Evolutionary conservation across 257 asterid species (phyloP).

Genomic region (Capsicum baccatum): DNA sequence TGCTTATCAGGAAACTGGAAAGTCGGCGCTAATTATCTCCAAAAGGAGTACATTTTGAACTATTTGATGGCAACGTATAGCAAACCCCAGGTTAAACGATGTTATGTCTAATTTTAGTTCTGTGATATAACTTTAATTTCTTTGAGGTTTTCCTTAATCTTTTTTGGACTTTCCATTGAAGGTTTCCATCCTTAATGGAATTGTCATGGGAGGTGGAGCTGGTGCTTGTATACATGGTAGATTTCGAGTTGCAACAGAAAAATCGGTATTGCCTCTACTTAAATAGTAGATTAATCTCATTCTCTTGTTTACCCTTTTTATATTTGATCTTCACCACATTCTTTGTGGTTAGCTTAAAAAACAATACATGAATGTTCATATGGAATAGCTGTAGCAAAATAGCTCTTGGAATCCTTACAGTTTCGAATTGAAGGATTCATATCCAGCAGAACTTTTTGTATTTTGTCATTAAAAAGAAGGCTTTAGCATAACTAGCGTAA

Average conservation of each 20-base stretch:
- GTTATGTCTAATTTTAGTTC: background rate
- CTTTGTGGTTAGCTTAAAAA: background rate
- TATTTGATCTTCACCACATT: constrained; percentile 16
- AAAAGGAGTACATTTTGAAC: constrained; percentile 60
- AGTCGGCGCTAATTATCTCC: constrained; percentile 60
- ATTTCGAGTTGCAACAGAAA: constrained; percentile 89
- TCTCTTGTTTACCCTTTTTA: background rate
- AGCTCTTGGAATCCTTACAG: background rate
- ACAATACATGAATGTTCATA: background rate
- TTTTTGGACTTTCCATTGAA: constrained; percentile 32
- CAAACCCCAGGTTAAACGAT: constrained; percentile 72
- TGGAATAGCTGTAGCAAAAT: background rate
- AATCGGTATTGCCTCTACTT: constrained; percentile 55
- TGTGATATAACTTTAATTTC: background rate
- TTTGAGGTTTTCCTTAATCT: background rate
- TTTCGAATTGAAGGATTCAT: background rate
- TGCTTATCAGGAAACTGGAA: constrained; percentile 71
- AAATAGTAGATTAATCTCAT: background rate
- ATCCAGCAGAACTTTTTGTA: background rate
- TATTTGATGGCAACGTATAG: constrained; percentile 78
- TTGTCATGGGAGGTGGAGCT: constrained; percentile 98
- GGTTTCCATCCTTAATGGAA: constrained; percentile 94
- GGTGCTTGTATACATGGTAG: constrained; percentile 88
- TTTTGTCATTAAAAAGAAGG: background rate
- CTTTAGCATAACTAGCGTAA: background rate